These are phyloP conservation scores for Metschnikowia continentalis DNA, from an alignment of 805 yeast species.

Conservation along the genomic window DNA sequence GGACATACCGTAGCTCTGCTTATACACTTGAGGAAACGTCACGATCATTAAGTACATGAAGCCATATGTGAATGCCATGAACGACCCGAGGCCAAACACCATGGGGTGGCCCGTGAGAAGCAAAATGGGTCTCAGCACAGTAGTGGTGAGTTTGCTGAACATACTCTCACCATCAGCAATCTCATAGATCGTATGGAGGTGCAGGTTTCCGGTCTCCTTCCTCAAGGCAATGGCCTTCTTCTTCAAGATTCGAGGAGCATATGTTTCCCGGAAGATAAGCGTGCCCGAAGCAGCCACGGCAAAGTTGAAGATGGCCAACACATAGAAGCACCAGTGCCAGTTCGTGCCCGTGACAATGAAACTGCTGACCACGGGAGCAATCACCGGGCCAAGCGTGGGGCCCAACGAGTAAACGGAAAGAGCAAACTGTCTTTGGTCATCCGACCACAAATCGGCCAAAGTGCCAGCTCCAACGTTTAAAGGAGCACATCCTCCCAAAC, in stretches of 20 bases:
- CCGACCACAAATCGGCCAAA: slow-evolving; percentile 56
- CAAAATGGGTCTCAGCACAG: slow-evolving; percentile 52
- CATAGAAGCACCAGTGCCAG: slow-evolving; percentile 71
- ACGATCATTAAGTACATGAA: slow-evolving; percentile 61
- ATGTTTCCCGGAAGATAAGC: slow-evolving; percentile 54
- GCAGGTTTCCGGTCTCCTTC: slow-evolving; percentile 50
- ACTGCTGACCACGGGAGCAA: slow-evolving; percentile 59
- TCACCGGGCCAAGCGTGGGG: slow-evolving; percentile 66
- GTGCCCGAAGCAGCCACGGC: slow-evolving; percentile 41
- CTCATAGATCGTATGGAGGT: slow-evolving; percentile 59
- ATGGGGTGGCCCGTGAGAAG: slow-evolving; percentile 56
- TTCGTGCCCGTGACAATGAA: slow-evolving; percentile 46
- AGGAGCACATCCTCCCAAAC: slow-evolving; percentile 65
- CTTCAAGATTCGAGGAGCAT: slow-evolving; percentile 49
- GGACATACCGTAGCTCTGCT: slow-evolving; percentile 42
- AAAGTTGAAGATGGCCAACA: slow-evolving; percentile 57
- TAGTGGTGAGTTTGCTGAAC: slow-evolving; percentile 35
- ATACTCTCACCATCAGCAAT: slow-evolving; percentile 48
- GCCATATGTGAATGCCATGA: slow-evolving; percentile 64
- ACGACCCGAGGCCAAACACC: slow-evolving; percentile 58
- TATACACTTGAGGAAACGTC: slow-evolving; percentile 54
- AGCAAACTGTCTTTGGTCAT: slow-evolving; percentile 49
- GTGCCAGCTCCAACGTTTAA: slow-evolving; percentile 68
- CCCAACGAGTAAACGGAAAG: slow-evolving; percentile 56
- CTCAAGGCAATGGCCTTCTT: slow-evolving; percentile 45